Conservation (phyloP, 108 stramenopile species). For the Fistulifera pelliculosa region DNA sequence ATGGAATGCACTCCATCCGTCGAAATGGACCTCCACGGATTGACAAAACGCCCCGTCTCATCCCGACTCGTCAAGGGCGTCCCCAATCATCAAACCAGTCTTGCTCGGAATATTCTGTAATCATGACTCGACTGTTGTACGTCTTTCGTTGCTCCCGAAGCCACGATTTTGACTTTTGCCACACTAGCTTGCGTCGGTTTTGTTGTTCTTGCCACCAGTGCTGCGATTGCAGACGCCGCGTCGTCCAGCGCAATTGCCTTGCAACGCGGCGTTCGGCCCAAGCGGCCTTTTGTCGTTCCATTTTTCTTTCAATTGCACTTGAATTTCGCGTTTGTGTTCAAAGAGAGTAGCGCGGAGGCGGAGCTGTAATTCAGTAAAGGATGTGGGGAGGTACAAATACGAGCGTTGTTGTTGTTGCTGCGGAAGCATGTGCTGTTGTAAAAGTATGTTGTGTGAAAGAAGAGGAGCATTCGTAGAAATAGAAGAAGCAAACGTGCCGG, state of each 20-base stretch:
- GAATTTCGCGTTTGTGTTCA: not conserved
- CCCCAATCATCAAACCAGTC: constrained; percentile 71
- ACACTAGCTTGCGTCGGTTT: constrained; percentile 1
- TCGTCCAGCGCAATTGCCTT: constrained; percentile 9
- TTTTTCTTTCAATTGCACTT: constrained; percentile 4
- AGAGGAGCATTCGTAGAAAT: too few species aligned
- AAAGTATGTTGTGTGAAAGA: too few species aligned
- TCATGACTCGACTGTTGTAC: constrained; percentile 12
- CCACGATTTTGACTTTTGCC: too few species aligned
- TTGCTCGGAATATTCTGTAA: constrained; percentile 47
- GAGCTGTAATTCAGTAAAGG: constrained; percentile 18
- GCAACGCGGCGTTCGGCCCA: constrained; percentile 20
- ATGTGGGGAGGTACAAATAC: constrained; percentile 24
- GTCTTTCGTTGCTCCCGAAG: too few species aligned
- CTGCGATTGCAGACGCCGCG: constrained; percentile 16
- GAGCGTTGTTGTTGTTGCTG: constrained; percentile 10
- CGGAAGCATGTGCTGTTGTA: too few species aligned
- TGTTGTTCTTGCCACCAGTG: constrained; percentile 14
- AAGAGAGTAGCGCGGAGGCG: not conserved
- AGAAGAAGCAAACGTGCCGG: too few species aligned
- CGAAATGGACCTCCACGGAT: constrained; percentile 70
- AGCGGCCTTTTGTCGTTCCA: constrained; percentile 22
- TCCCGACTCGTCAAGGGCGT: constrained; percentile 62
- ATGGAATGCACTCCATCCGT: constrained; percentile 62
- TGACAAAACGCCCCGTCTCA: constrained; percentile 67